Conservation (phyloP, 257 asterid genomes). For the Solanum verrucosum region DNA sequence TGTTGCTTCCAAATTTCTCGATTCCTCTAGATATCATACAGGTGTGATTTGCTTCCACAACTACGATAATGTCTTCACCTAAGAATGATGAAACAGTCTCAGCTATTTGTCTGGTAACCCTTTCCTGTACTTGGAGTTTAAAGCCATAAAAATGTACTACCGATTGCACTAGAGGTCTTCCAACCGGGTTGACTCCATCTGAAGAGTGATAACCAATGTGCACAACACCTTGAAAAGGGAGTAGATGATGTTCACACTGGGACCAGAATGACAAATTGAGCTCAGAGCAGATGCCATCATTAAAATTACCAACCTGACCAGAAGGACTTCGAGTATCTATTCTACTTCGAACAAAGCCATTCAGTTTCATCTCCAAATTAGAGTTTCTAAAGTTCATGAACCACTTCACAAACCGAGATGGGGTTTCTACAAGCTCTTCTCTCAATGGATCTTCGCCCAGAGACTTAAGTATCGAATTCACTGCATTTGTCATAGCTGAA, state of each 20-base stretch:
- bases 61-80: conserved; percentile 83
- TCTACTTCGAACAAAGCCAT: conserved; percentile 30
- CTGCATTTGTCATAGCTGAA: conserved; percentile 47
- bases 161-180: conserved; percentile 55
- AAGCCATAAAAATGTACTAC: conserved; percentile 79
- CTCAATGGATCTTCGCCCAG: conserved; percentile 81
- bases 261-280: conserved; percentile 71
- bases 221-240: conserved; percentile 88
- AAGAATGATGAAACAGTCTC: conserved; percentile 56
- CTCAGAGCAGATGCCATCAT: conserved; percentile 43
- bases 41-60: conserved; percentile 88
- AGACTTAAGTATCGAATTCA: conserved; percentile 45
- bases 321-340: conserved; percentile 17
- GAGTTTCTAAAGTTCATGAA: conserved; percentile 52
- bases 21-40: conserved; percentile 94
- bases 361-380: conserved; percentile 50
- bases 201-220: conserved; percentile 49
- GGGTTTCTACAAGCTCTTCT: conserved; percentile 67
- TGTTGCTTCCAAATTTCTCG: conserved; percentile 84
- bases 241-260: conserved; percentile 89
- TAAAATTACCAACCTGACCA: conserved; percentile 14
- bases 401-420: conserved; percentile 70
- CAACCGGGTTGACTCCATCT: conserved; percentile 24
- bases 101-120: conserved; percentile 88
- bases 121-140: conserved; percentile 95